A percentile compares a stretch with the other conserved stretches of the same genome.
Evolutionary conservation across 2,329 filamentous ascomycete genomes (phyloP).

Genomic region (Penicillium aurantiogriseum): DNA sequence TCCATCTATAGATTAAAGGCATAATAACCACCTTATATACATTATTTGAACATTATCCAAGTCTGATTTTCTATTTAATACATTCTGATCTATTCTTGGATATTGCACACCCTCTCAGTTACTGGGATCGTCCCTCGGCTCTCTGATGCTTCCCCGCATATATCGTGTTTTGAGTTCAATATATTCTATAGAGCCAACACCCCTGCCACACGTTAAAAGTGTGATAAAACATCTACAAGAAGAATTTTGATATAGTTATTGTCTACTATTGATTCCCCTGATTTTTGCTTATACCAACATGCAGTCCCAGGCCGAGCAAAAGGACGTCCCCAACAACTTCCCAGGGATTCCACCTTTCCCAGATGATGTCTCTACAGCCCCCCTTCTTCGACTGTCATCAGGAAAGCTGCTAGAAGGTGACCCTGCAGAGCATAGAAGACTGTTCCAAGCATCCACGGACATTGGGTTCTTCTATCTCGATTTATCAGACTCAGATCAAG

Average conservation of each 20-base stretch:
- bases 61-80: neutral
- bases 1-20: neutral
- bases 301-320: slow-evolving; percentile 2
- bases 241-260: neutral
- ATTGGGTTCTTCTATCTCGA: slow-evolving; percentile 60
- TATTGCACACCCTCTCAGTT: neutral
- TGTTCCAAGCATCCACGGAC: slow-evolving; percentile 45
- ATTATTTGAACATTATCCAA: neutral
- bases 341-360: slow-evolving; percentile 43
- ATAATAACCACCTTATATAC: neutral
- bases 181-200: neutral
- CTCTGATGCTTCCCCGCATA: slow-evolving; percentile 23
- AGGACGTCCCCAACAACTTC: slow-evolving; percentile 21
- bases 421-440: slow-evolving; percentile 32
- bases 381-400: slow-evolving; percentile 45
- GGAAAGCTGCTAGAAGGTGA: slow-evolving; percentile 40
- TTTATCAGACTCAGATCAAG: slow-evolving; percentile 39
- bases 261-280: neutral
- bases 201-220: neutral
- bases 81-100: neutral
- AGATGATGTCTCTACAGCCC: slow-evolving; percentile 43
- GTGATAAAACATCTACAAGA: neutral
- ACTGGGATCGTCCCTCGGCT: slow-evolving; percentile 13
- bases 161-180: neutral
- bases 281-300: neutral